Percentiles rank a stretch among this genome's conserved stretches.
phyloP scores from a whole-genome alignment of 2,329 filamentous ascomycete genomes.

The Phialophora macrospora region DNA sequence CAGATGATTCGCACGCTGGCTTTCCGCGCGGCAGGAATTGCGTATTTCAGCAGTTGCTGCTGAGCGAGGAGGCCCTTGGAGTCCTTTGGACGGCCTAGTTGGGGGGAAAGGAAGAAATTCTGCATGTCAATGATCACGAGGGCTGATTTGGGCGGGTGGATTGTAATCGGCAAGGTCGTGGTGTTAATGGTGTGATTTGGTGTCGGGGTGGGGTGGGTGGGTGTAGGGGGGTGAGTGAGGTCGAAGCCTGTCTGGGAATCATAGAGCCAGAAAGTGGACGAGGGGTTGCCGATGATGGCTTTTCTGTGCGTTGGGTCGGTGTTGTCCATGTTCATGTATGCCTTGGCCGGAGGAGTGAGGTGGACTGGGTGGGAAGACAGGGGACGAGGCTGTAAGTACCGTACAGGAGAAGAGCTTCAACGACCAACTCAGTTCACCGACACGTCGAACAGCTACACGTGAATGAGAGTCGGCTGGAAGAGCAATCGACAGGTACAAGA shows the following conservation, averaged over 20 bases:
- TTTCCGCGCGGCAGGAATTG: constrained; percentile 56
- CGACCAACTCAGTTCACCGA: background rate
- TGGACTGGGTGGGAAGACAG: too few relatives aligned
- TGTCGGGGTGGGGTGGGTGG: constrained; percentile 36
- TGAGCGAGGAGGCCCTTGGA: constrained; percentile 52
- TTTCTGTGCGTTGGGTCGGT: constrained; percentile 39
- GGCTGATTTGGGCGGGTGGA: constrained; percentile 52
- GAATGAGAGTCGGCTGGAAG: background rate
- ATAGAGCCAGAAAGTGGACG: constrained; percentile 52
- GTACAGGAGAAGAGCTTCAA: too few relatives aligned
- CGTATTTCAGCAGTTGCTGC: constrained; percentile 50
- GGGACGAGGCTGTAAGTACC: background rate
- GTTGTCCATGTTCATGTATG: constrained; percentile 25
- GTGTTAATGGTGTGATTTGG: constrained; percentile 38
- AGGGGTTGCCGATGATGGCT: constrained; percentile 50
- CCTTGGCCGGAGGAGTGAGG: background rate
- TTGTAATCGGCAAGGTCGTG: constrained; percentile 43
- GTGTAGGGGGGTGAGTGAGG: constrained; percentile 50
- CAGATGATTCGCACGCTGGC: constrained; percentile 58
- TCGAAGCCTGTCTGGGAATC: constrained; percentile 52
- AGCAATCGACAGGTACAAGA: background rate
- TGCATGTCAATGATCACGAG: constrained; percentile 61
- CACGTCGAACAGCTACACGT: background rate
- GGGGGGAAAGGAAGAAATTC: constrained; percentile 57
- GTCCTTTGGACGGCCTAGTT: constrained; percentile 49